phyloP scores from a whole-genome alignment of 1,284 basidiomycete species.

The Ustilago hordei region DNA sequence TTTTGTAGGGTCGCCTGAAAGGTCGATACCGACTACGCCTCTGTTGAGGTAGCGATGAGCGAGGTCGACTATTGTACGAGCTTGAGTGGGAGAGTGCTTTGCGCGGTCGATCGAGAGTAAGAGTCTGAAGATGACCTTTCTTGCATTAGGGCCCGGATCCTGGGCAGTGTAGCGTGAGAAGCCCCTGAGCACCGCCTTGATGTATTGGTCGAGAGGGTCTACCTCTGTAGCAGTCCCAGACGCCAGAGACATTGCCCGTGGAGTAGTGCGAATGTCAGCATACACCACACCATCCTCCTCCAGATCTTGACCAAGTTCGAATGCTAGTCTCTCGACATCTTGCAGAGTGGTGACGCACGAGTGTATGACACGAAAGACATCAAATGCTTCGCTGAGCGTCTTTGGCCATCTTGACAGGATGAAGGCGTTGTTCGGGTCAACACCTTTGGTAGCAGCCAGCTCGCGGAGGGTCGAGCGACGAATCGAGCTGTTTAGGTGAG shows the following conservation, averaged over 20 bases:
- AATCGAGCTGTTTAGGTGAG: slow-evolving; percentile 53
- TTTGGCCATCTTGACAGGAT: slow-evolving; percentile 27
- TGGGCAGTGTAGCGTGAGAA: slow-evolving; percentile 9
- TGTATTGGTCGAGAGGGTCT: slow-evolving; percentile 11
- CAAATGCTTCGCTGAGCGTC: slow-evolving; percentile 43
- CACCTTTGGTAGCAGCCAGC: slow-evolving; percentile 16
- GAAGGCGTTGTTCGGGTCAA: slow-evolving; percentile 11
- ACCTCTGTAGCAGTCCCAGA: neutral
- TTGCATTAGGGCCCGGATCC: neutral
- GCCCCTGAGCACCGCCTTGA: slow-evolving; percentile 23
- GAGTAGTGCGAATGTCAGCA: slow-evolving; percentile 52
- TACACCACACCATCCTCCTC: slow-evolving; percentile 50
- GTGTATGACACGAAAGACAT: slow-evolving; percentile 46
- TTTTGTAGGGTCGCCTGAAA: slow-evolving; percentile 48
- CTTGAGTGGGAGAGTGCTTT: slow-evolving; percentile 13
- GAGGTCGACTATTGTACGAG: slow-evolving; percentile 22
- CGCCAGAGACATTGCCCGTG: slow-evolving; percentile 6
- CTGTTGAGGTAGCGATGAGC: slow-evolving; percentile 7
- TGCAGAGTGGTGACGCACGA: slow-evolving; percentile 25
- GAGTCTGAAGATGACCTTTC: slow-evolving; percentile 18
- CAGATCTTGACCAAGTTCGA: slow-evolving; percentile 38
- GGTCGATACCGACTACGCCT: slow-evolving; percentile 44
- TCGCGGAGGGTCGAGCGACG: slow-evolving; percentile 37
- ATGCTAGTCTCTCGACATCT: slow-evolving; percentile 31
- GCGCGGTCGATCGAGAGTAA: slow-evolving; percentile 50